phyloP scores from a whole-genome alignment of 495 filamentous ascomycete genomes.

The Penicillium crystallinum region DNA sequence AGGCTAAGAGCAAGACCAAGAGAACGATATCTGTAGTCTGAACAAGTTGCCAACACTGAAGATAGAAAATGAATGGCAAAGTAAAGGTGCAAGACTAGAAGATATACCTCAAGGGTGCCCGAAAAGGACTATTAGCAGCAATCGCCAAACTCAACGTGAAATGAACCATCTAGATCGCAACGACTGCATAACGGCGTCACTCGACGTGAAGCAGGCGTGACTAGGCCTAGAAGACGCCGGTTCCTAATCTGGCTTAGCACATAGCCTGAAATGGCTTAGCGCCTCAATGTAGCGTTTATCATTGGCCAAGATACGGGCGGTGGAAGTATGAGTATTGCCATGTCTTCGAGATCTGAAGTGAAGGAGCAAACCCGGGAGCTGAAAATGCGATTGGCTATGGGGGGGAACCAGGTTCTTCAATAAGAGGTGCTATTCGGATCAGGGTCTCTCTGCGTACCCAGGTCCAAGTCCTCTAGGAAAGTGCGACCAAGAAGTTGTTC shows the following conservation, averaged over 20 bases:
- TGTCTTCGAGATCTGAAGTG: background rate
- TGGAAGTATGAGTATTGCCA: background rate
- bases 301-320: background rate
- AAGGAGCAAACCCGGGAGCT: background rate
- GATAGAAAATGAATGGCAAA: background rate
- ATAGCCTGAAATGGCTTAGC: background rate
- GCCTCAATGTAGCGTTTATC: background rate
- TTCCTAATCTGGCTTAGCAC: background rate
- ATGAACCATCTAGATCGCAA: background rate
- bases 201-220: background rate
- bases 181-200: background rate
- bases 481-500: slow-evolving; percentile 58
- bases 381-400: background rate
- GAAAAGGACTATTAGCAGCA: background rate
- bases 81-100: background rate
- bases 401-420: background rate
- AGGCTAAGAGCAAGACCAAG: background rate
- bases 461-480: slow-evolving; percentile 78
- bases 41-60: background rate
- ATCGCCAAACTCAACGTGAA: background rate
- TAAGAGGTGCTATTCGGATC: slow-evolving; percentile 27
- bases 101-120: background rate
- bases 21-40: background rate
- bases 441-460: slow-evolving; percentile 73
- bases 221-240: background rate